Percentiles rank a stretch among this genome's conserved stretches.
These are phyloP conservation scores for Lumnitzera racemosa DNA, from an alignment of 345 rosid species.

Conservation along the genomic window DNA sequence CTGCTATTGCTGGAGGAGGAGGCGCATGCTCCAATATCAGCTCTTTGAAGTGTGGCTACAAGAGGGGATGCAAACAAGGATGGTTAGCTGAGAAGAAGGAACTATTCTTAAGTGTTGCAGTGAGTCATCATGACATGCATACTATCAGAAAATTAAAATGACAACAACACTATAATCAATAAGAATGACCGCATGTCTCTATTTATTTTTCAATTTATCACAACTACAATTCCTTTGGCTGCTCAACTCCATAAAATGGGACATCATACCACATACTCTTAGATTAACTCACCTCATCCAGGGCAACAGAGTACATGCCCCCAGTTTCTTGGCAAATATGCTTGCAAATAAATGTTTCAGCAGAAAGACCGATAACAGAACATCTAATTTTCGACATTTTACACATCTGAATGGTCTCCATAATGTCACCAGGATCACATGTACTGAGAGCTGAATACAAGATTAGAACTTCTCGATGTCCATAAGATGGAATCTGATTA, in stretches of 20 bases:
- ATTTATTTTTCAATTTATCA: too few species aligned
- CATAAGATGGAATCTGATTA: slow-evolving; percentile 75
- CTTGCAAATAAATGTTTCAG: slow-evolving; percentile 85
- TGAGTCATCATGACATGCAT: background rate
- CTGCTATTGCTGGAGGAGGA: slow-evolving; percentile 94
- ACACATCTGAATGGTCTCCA: slow-evolving; percentile 73
- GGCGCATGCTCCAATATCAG: slow-evolving; percentile 84
- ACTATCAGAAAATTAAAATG: background rate
- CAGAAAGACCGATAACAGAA: slow-evolving; percentile 88
- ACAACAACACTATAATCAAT: background rate
- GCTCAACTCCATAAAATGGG: too few species aligned
- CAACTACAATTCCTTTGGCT: too few species aligned
- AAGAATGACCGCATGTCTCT: too few species aligned
- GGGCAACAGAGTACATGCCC: slow-evolving; percentile 64
- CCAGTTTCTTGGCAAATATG: slow-evolving; percentile 93
- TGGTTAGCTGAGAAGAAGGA: background rate
- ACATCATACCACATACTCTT: background rate
- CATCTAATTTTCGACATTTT: slow-evolving; percentile 79
- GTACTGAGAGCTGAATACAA: slow-evolving; percentile 71
- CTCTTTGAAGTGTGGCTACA: slow-evolving; percentile 77
- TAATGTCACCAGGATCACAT: slow-evolving; percentile 92
- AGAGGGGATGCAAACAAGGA: slow-evolving; percentile 4
- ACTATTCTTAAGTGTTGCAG: too few species aligned
- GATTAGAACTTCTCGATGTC: slow-evolving; percentile 89
- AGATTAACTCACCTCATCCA: slow-evolving; percentile 66